Conservation (phyloP, 352 stramenopile species). For the Pythium aristosporum region DNA sequence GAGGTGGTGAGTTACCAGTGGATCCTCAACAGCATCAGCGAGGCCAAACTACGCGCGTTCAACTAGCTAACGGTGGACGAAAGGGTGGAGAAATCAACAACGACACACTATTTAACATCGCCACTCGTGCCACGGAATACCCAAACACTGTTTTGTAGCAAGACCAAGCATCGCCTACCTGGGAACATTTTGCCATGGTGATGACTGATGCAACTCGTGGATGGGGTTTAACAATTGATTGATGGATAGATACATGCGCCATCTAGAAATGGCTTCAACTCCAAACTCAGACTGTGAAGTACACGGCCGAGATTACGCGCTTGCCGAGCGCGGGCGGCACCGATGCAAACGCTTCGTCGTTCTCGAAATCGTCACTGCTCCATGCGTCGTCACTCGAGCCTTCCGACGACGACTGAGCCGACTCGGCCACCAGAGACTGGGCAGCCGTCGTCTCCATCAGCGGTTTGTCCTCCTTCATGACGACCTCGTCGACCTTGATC, state of each 20-base stretch:
- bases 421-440: background rate
- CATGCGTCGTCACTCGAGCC: background rate
- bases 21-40: conserved; percentile 86
- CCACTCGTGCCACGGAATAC: too few relatives aligned
- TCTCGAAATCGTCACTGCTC: conserved; percentile 1
- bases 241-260: conserved; percentile 1
- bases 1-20: conserved; percentile 83
- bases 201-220: too few relatives aligned
- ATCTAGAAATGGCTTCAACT: background rate
- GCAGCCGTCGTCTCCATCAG: background rate
- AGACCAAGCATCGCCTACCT: too few relatives aligned
- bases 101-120: conserved; percentile 8
- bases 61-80: conserved; percentile 11
- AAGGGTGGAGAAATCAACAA: background rate
- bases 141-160: too few relatives aligned
- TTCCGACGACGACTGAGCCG: background rate
- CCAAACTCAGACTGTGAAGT: conserved; percentile 11
- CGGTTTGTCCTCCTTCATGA: background rate
- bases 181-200: too few relatives aligned
- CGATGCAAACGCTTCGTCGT: conserved; percentile 16
- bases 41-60: conserved; percentile 55
- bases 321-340: conserved; percentile 16
- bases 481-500: background rate
- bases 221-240: background rate
- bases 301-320: conserved; percentile 14